Conservation (phyloP, 495 filamentous ascomycete genomes). For the Neurospora terricola region DNA sequence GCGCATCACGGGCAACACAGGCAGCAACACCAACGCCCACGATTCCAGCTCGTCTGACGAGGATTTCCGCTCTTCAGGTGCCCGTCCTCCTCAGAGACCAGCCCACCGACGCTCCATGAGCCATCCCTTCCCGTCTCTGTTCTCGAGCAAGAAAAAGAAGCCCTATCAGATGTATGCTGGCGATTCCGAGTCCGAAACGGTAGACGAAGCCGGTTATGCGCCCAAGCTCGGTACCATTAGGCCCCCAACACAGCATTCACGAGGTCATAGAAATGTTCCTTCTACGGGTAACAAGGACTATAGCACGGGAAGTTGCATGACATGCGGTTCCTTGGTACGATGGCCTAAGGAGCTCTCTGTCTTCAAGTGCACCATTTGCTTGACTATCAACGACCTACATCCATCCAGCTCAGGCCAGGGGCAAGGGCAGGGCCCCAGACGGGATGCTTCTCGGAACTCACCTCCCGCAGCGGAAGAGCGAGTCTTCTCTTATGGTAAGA, state of each 20-base stretch:
- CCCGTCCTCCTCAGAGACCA: slow-evolving; percentile 22
- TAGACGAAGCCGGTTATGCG: slow-evolving; percentile 16
- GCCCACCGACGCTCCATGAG: slow-evolving; percentile 62
- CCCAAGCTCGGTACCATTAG: slow-evolving; percentile 10
- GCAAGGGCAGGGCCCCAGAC: slow-evolving; percentile 3
- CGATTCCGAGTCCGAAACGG: slow-evolving; percentile 16
- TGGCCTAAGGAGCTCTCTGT: slow-evolving; percentile 70
- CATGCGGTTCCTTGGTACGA: slow-evolving; percentile 69
- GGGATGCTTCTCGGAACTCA: slow-evolving; percentile 3
- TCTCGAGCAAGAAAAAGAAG: slow-evolving; percentile 48
- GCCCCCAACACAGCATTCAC: slow-evolving; percentile 8
- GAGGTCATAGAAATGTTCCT: slow-evolving; percentile 19
- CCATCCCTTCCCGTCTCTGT: slow-evolving; percentile 60
- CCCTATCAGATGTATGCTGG: slow-evolving; percentile 7
- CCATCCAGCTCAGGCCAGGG: slow-evolving; percentile 18
- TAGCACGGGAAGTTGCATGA: slow-evolving; percentile 68
- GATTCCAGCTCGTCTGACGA: slow-evolving; percentile 37
- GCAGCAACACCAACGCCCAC: not conserved
- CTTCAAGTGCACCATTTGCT: slow-evolving; percentile 77
- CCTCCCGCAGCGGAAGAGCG: slow-evolving; percentile 4
- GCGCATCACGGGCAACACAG: slow-evolving; percentile 8
- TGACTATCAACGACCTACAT: slow-evolving; percentile 77
- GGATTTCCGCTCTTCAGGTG: slow-evolving; percentile 18
- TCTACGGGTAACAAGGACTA: slow-evolving; percentile 29
- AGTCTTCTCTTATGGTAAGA: slow-evolving; percentile 1